Evolutionary conservation across 768 basidiomycete species (phyloP), one percentile per base, ranked within the genome.

Genomic region (Tubosaeta sp.): DNA sequence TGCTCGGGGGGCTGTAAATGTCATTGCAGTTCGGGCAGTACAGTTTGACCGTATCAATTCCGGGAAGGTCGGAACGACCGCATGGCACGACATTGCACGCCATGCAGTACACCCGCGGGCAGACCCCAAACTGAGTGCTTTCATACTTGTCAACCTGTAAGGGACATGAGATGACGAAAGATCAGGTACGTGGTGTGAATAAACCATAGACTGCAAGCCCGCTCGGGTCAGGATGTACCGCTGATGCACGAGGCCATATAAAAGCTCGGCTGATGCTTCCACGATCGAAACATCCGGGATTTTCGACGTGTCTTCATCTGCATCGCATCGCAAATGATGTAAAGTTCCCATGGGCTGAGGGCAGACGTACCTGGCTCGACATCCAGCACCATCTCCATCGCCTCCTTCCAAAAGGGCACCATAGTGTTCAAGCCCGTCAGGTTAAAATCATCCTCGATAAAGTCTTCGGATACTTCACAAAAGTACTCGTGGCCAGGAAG

Each of bases 351-450:
- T 47, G 52, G 56, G 48, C 48, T 46, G 25, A 49, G 54, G 58
- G 55, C 32, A 25, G 27, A 69, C 85, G 69, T 67, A 95, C 95
- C 94, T 76, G 97, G 93, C 72, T 99, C 97, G 48, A 98, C 95
- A 73, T 99, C 97, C 59, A 99, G 72, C 14, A 99, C 93, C 97
- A 99, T 99, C 75, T 99, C 97, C 87, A 99, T 90, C 42, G 97
- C 97, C 70, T 99, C 97, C 70, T 97, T 98, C 93, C 95, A 99
- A 68, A 99, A 99, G 8, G 97, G 97, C 16, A 98, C 97, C 85
- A 95, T 85, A 31, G 81, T 81, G 65, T 94, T 95, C 68, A 99
- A 72, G 6, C 97, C 97, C 6, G 97, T 99, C 35, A 99, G 77
- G 74, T 99, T 99, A 76, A 99, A 99, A 67, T 98, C 92, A 72